Conservation (phyloP, 805 yeast species). For the Metschnikowia reukaufii region DNA sequence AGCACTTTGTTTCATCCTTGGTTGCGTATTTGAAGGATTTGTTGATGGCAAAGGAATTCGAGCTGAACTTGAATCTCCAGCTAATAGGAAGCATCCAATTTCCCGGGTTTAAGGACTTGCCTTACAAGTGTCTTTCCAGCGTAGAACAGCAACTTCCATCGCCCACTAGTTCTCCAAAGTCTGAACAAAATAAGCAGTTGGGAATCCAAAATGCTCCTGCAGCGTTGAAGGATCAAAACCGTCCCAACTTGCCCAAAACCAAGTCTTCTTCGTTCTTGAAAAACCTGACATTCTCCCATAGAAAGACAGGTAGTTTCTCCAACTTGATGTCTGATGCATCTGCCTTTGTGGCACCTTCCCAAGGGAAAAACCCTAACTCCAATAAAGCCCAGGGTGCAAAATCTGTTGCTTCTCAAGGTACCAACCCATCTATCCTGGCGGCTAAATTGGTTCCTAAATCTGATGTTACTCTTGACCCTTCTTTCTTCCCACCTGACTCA, state of each 20-base stretch:
- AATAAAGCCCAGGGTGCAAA: conserved; percentile 1
- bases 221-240: conserved; percentile 13
- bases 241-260: conserved; percentile 27
- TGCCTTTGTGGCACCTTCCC: neutral
- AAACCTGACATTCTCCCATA: conserved; percentile 22
- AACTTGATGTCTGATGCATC: conserved; percentile 14
- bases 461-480: conserved; percentile 24
- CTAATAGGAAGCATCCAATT: conserved; percentile 39
- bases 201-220: conserved; percentile 5
- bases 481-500: conserved; percentile 27
- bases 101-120: conserved; percentile 47
- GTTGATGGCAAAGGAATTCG: conserved; percentile 47
- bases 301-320: conserved; percentile 16
- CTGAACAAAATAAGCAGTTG: conserved; percentile 13
- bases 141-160: conserved; percentile 17
- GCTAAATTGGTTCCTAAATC: conserved; percentile 20
- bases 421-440: conserved; percentile 11
- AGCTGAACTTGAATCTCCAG: conserved; percentile 37
- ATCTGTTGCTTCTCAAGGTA: conserved; percentile 1
- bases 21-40: conserved; percentile 42
- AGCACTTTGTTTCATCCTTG: conserved; percentile 38
- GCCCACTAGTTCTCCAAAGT: conserved; percentile 17
- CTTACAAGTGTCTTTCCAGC: conserved; percentile 19
- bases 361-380: conserved; percentile 1
- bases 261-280: conserved; percentile 27